phyloP scores from a whole-genome alignment of 2,329 filamentous ascomycete species.

The Microcyclosporella mali region DNA sequence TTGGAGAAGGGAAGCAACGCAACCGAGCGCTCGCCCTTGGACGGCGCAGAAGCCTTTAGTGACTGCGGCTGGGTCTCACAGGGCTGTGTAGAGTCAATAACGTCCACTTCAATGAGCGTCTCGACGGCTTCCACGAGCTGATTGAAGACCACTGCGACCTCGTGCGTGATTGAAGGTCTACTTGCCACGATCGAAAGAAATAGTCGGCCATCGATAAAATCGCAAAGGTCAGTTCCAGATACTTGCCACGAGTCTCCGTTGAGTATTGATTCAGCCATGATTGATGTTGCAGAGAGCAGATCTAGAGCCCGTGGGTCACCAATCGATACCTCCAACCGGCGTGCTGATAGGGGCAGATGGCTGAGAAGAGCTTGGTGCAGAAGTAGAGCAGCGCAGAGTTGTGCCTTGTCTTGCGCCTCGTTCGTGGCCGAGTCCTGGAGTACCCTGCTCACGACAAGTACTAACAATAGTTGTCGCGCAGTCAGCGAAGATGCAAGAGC shows the following conservation, averaged over 20 bases:
- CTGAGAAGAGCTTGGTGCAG: constrained; percentile 28
- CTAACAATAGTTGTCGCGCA: constrained; percentile 24
- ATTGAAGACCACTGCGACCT: constrained; percentile 20
- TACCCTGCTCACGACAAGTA: constrained; percentile 20
- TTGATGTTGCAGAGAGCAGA: constrained; percentile 31
- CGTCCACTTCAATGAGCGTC: constrained; percentile 4
- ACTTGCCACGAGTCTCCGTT: constrained; percentile 25
- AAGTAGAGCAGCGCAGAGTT: constrained; percentile 22
- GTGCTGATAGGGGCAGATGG: constrained; percentile 26
- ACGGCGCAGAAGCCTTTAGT: not conserved
- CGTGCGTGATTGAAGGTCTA: constrained; percentile 9
- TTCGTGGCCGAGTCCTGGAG: constrained; percentile 9
- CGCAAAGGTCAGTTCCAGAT: constrained; percentile 44
- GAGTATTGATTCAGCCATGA: constrained; percentile 34
- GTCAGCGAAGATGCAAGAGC: constrained; percentile 14
- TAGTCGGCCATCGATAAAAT: constrained; percentile 52
- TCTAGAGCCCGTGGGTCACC: constrained; percentile 10
- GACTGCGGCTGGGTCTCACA: not conserved
- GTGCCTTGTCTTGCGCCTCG: constrained; percentile 1
- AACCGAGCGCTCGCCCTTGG: constrained; percentile 10
- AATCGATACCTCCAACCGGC: constrained; percentile 19
- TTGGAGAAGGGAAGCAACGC: constrained; percentile 45
- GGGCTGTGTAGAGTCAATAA: constrained; percentile 2
- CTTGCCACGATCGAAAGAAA: constrained; percentile 27
- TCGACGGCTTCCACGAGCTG: constrained; percentile 21